Base-by-base conservation (phyloP, 2,329 filamentous ascomycete genomes). In the Diplodia sapinea region DNA sequence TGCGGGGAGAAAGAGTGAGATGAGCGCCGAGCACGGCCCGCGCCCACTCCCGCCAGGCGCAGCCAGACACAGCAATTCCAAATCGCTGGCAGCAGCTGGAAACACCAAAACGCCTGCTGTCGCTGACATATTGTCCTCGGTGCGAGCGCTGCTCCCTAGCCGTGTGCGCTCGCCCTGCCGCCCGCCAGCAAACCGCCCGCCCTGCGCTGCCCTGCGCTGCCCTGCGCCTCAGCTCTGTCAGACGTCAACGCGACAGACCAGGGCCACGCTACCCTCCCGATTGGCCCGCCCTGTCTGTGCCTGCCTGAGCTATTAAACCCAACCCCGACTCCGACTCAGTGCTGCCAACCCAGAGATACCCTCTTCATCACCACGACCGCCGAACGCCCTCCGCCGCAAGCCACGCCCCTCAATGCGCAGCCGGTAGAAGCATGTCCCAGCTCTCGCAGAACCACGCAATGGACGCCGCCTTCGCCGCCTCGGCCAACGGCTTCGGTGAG, bases 201-300 rank as follows among this genome's bases (percentile, higher is more conserved):
- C 31, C 31, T 33, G 40, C 63, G 29, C n/a, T n/a, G n/a, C n/a
- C n/a, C n/a, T n/a, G n/a, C n/a, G n/a, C 63, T 49, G 50, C 52
- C 51, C 63, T 65, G 63, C 63, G 64, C 64, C 64, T 57, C 64
- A 66, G 50, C 43, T 57, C 64, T 57, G 64, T 66, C 64, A 66
- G 64, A 66, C 64, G 40, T 65, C 62, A 31, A 51, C 29, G 43
- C 61, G 61, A 26, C 61, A 56, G 51, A 26, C 38, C 49, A 40
- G 15, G 43, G 12, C 54, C 64, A 57, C 54, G 64, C 64, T 49
- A 66, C 40, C 40, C 31, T 49, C 52, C 64, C 64, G 52, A 63
- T 63, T 63, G 59, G 59, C 59, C 43, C 43, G 59, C 59, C 57
- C 47, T n/a, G 17, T 47, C 29, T 23, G 59, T 51, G 43, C 43